Evolutionary conservation across 2,329 filamentous ascomycete species (phyloP).

Genomic region (Apiospora hydei): DNA sequence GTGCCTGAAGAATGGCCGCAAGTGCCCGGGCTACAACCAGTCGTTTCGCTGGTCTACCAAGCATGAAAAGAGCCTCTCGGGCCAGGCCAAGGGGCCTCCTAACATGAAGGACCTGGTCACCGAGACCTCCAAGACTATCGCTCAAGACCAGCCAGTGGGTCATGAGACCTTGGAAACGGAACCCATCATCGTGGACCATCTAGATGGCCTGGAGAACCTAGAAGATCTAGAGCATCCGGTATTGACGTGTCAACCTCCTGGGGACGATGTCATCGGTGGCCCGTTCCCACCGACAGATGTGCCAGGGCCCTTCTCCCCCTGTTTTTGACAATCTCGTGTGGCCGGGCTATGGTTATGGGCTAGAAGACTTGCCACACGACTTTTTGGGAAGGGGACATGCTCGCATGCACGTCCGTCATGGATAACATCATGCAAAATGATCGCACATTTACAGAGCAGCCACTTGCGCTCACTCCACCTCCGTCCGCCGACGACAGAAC

Average conservation of each 20-base stretch:
- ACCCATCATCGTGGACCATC: slow-evolving; percentile 3
- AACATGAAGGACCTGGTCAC: slow-evolving; percentile 27
- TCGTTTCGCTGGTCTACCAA: slow-evolving; percentile 52
- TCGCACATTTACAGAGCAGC: slow-evolving; percentile 12
- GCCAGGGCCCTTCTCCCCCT: slow-evolving; percentile 4
- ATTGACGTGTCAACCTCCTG: background rate
- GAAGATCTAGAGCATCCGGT: background rate
- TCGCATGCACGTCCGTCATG: background rate
- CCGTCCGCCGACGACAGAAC: slow-evolving; percentile 11
- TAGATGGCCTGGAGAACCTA: background rate
- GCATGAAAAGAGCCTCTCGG: slow-evolving; percentile 41
- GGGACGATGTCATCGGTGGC: background rate
- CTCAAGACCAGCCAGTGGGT: background rate
- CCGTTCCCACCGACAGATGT: background rate
- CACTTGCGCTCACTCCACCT: slow-evolving; percentile 6
- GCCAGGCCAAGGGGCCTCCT: slow-evolving; percentile 25
- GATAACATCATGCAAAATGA: slow-evolving; percentile 6
- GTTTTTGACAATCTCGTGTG: slow-evolving; percentile 27
- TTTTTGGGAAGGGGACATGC: slow-evolving; percentile 27
- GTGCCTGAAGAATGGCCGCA: slow-evolving; percentile 40
- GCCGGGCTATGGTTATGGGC: slow-evolving; percentile 28
- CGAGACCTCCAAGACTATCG: slow-evolving; percentile 26
- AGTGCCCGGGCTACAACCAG: slow-evolving; percentile 41
- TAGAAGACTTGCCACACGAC: slow-evolving; percentile 29
- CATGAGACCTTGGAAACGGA: background rate